A percentile compares a stretch with the other conserved stretches of the same genome.
These are phyloP conservation scores for Leccinum aurantiacum DNA, from an alignment of 768 basidiomycete genomes.

Conservation along the genomic window DNA sequence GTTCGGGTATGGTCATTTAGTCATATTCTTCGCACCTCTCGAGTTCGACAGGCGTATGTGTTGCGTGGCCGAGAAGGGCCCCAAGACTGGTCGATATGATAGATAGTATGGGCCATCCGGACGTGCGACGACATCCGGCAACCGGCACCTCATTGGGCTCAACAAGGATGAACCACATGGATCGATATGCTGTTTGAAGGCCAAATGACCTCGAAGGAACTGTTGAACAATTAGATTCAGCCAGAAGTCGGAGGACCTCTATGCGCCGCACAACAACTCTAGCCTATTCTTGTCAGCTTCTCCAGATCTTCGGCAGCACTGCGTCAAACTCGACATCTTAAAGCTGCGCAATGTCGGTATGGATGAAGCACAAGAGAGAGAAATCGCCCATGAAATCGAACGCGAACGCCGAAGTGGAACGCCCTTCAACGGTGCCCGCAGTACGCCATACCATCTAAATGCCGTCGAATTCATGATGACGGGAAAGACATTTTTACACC, in stretches of 20 bases:
- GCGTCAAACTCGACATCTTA: slow-evolving; percentile 6
- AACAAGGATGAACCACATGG: slow-evolving; percentile 42
- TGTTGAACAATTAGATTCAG: slow-evolving; percentile 36
- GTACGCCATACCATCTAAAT: slow-evolving; percentile 21
- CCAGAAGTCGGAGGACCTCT: slow-evolving; percentile 38
- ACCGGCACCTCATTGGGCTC: slow-evolving; percentile 42
- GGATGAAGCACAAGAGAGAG: slow-evolving; percentile 42
- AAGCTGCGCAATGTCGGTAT: not conserved
- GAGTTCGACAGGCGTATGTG: slow-evolving; percentile 44
- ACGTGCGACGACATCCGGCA: slow-evolving; percentile 43
- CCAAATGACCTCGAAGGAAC: slow-evolving; percentile 6
- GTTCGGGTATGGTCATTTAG: slow-evolving; percentile 46
- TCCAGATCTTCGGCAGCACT: slow-evolving; percentile 2
- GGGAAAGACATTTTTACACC: slow-evolving; percentile 19
- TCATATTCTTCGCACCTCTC: slow-evolving; percentile 48
- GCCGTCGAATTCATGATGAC: slow-evolving; percentile 27
- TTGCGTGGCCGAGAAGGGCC: slow-evolving; percentile 14
- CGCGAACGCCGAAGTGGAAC: slow-evolving; percentile 39
- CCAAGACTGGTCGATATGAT: slow-evolving; percentile 12
- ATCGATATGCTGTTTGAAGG: slow-evolving; percentile 24
- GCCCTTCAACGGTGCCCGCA: slow-evolving; percentile 31
- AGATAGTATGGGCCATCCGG: slow-evolving; percentile 44
- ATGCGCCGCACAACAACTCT: not conserved
- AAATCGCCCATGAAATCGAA: slow-evolving; percentile 45
- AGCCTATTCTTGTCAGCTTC: not conserved